Percentiles rank a stretch among this genome's conserved stretches.
Evolutionary conservation across 495 filamentous ascomycete genomes (phyloP).

Genomic region (Beverwykella pulmonaria): DNA sequence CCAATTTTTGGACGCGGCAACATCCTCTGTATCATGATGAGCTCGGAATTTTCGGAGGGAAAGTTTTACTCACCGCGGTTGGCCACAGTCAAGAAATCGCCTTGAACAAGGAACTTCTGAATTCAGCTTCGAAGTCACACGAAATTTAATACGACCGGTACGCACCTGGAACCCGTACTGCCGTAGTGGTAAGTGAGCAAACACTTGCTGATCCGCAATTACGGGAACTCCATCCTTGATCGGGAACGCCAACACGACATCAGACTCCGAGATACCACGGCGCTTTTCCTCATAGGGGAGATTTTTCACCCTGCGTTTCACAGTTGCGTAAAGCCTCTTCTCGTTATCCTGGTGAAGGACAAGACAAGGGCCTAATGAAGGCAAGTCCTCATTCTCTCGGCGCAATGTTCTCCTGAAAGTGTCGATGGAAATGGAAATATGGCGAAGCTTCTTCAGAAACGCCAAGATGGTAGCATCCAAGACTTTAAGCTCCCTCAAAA

Average conservation of each 20-base stretch:
- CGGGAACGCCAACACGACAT: constrained; percentile 9
- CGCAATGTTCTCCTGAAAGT: background rate
- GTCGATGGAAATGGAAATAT: background rate
- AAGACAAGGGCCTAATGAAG: no score
- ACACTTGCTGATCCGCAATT: constrained; percentile 13
- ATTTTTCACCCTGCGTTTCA: background rate
- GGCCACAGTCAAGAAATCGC: constrained; percentile 8
- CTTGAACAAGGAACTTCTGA: constrained; percentile 11
- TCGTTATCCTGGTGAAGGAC: no score
- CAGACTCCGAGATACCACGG: background rate
- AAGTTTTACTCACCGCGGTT: no score
- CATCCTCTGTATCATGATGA: no score
- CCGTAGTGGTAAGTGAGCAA: constrained; percentile 11
- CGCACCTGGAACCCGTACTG: constrained; percentile 18
- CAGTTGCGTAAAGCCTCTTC: background rate
- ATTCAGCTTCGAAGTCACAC: background rate
- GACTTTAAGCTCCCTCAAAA: background rate
- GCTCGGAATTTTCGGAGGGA: background rate
- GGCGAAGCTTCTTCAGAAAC: constrained; percentile 9
- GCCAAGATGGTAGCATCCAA: constrained; percentile 8
- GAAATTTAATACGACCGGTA: background rate
- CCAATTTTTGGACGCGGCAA: no score
- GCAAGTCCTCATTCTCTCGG: background rate
- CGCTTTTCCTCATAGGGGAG: background rate
- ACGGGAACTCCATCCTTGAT: background rate